Percentiles rank a stretch among this genome's conserved stretches.
Conservation (phyloP, 768 basidiomycete species). For the Hypholoma sublateritium region DNA sequence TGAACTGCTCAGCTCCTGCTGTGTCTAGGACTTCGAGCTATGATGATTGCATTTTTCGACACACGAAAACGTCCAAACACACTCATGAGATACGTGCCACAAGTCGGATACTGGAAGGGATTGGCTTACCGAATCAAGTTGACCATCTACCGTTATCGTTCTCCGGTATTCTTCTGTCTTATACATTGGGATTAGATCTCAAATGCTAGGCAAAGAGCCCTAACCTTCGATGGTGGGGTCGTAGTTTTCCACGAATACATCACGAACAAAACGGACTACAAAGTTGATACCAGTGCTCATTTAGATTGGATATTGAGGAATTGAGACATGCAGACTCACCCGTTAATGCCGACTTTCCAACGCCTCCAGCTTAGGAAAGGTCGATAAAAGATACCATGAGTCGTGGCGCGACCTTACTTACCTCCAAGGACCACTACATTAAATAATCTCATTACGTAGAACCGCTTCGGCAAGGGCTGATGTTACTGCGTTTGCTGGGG, state of each 20-base stretch:
- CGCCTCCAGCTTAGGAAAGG: slow-evolving; percentile 67
- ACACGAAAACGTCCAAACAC: not conserved
- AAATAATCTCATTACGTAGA: slow-evolving; percentile 58
- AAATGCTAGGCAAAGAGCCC: slow-evolving; percentile 8
- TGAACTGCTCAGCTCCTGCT: slow-evolving; percentile 86
- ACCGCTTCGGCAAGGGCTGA: not conserved
- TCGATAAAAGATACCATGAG: slow-evolving; percentile 9
- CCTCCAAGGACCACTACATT: slow-evolving; percentile 83
- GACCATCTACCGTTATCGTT: slow-evolving; percentile 63
- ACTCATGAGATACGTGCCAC: not conserved
- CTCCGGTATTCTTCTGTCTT: slow-evolving; percentile 69
- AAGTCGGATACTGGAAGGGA: not conserved
- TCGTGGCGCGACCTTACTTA: slow-evolving; percentile 28
- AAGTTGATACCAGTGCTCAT: not conserved
- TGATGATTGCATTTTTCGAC: not conserved
- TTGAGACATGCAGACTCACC: slow-evolving; percentile 25
- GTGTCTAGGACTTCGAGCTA: slow-evolving; percentile 84
- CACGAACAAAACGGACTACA: slow-evolving; percentile 68
- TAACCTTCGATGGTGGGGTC: slow-evolving; percentile 85
- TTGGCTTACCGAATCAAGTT: slow-evolving; percentile 55
- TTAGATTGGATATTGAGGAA: not conserved
- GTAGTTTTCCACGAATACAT: slow-evolving; percentile 74
- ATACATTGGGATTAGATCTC: slow-evolving; percentile 12
- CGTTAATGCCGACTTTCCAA: slow-evolving; percentile 86
- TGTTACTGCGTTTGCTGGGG: not conserved